These are phyloP conservation scores for Pulveroboletus frians DNA, from an alignment of 768 basidiomycete species.

Conservation along the genomic window DNA sequence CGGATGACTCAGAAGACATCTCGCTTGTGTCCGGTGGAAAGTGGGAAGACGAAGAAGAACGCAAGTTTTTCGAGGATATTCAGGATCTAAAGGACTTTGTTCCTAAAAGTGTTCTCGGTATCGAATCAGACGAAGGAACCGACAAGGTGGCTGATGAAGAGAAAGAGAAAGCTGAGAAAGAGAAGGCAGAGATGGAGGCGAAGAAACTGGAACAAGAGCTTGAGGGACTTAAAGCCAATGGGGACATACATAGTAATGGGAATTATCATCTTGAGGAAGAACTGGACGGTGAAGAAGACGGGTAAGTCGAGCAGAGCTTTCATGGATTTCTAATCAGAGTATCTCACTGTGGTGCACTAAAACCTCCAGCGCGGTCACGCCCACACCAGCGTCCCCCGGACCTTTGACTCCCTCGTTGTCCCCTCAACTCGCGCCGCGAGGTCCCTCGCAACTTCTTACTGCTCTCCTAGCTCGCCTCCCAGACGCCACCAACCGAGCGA, in stretches of 20 bases:
- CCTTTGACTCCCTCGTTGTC: conserved; percentile 54
- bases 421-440: conserved; percentile 75
- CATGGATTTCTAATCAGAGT: conserved; percentile 3
- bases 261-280: conserved; percentile 2
- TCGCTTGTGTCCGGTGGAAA: conserved; percentile 61
- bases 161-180: conserved; percentile 48
- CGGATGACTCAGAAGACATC: conserved; percentile 55
- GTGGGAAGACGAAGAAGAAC: conserved; percentile 98
- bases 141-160: conserved; percentile 43
- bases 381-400: conserved; percentile 65
- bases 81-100: conserved; percentile 90
- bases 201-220: conserved; percentile 75
- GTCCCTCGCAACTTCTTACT: conserved; percentile 89
- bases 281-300: conserved; percentile 27
- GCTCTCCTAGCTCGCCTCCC: conserved; percentile 87
- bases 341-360: conserved; percentile 37
- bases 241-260: conserved; percentile 21
- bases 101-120: conserved; percentile 79
- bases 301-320: conserved; percentile 15
- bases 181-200: conserved; percentile 59
- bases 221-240: conserved; percentile 49
- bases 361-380: conserved; percentile 45
- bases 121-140: conserved; percentile 37
- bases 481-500: conserved; percentile 84
- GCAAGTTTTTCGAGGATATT: conserved; percentile 88